Evolutionary conservation across 176 grass and related monocot species (phyloP), one percentile per base, ranked within the genome.

Genomic region (Oryza australiensis): DNA sequence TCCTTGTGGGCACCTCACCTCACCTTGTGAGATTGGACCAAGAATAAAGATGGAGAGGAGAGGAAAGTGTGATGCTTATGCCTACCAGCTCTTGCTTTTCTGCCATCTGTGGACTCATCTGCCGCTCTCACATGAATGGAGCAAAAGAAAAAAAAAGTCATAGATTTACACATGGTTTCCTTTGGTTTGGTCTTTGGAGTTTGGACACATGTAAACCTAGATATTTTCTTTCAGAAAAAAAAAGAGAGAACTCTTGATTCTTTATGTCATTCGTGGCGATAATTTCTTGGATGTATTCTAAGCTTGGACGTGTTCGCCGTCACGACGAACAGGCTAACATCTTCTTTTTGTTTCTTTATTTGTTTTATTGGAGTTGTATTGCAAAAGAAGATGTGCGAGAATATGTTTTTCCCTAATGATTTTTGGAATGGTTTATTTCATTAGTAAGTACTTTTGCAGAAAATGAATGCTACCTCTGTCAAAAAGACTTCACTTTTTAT

Each of bases 21-120:
- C 38, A 40, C 38, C 9, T 40, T 40, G 38, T 42, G 27, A 16
- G 68, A 65, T 78, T 79, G 74, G 68, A 29, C 86, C 68, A 68
- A 73, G 86, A 88, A 88, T 83, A 88, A 88, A 83, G 74, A 64
- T 72, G 64, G 20, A 40, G 46, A 48, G 12, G 2, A 48, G 14
- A 55, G 43, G 1, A n/a, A 55, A 16, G 80, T 62, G 66, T 78
- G 80, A 79, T 45, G 76, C 76, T 79, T 79, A 79, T 40, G 45
- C 40, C 62, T 64, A 64, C 26, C 26, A 24, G 43, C 64, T 15
- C 20, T 51, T 7, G 77, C 42, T 68, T 68, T 68, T 53, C 77
- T 80, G 64, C 77, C 77, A 80, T 80, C 26, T 63, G 40, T 78
- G 76, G 76, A 79, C 62, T 79, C 76, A 48, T 48, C 76, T 55